Conservation (phyloP, 257 asterid genomes). For the Ophiorrhiza pumila region DNA sequence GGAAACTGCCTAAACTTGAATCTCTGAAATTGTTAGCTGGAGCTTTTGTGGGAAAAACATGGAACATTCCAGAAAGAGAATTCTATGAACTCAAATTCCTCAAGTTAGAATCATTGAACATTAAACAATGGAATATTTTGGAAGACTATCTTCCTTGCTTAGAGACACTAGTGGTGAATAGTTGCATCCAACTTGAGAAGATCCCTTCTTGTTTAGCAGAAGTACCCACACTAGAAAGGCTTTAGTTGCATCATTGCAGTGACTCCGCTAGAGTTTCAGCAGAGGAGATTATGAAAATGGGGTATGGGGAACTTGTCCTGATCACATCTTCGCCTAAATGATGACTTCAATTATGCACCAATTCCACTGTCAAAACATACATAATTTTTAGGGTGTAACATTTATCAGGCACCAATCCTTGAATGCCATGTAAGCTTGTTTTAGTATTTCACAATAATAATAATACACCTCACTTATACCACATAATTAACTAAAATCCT, state of each 20-base stretch:
- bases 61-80: neutral
- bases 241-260: neutral
- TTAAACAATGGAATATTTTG: neutral
- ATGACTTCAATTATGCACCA: no score
- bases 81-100: neutral
- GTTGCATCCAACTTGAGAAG: neutral
- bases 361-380: no score
- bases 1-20: neutral
- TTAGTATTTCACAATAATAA: no score
- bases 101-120: neutral
- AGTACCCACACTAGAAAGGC: neutral
- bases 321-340: no score
- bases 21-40: neutral
- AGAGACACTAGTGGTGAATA: neutral
- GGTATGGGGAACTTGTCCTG: neutral
- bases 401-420: no score
- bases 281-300: neutral
- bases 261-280: neutral
- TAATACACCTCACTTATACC: no score
- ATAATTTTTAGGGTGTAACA: no score
- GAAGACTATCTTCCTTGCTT: neutral
- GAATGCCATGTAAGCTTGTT: no score
- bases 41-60: neutral
- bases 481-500: no score
- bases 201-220: slow-evolving; percentile 2